Conservation (phyloP, 2,329 filamentous ascomycete species). For the Fusarium nanum region DNA sequence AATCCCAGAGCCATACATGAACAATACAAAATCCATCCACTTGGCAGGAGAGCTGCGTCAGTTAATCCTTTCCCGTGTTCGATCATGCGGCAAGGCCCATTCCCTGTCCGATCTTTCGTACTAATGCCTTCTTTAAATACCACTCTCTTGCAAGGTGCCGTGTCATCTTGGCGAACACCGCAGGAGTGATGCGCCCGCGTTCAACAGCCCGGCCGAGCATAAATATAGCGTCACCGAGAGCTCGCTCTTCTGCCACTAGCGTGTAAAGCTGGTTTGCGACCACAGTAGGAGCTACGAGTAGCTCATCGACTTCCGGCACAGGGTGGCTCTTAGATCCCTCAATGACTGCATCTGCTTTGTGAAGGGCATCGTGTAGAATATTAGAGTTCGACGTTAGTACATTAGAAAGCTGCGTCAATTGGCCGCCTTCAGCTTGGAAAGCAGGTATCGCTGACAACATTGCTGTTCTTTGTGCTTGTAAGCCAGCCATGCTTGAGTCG, state of each 20-base stretch:
- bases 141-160: conserved; percentile 80
- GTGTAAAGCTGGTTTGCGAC: conserved; percentile 94
- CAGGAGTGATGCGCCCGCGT: conserved; percentile 74
- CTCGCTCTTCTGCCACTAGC: conserved; percentile 87
- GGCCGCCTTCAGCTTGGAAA: conserved; percentile 78
- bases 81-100: conserved; percentile 70
- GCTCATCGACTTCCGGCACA: conserved; percentile 84
- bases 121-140: conserved; percentile 85
- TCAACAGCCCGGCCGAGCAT: conserved; percentile 81
- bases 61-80: neutral
- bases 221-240: conserved; percentile 87
- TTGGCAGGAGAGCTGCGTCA: conserved; percentile 13
- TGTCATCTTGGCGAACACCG: conserved; percentile 83
- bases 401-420: conserved; percentile 76
- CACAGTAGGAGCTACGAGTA: conserved; percentile 92
- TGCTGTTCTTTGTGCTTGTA: conserved; percentile 82
- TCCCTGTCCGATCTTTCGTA: conserved; percentile 79
- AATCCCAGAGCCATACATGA: conserved; percentile 11
- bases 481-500: conserved; percentile 76
- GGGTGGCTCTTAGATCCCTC: conserved; percentile 75
- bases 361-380: conserved; percentile 81
- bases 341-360: conserved; percentile 82
- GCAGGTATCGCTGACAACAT: conserved; percentile 76
- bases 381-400: conserved; percentile 80
- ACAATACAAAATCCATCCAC: conserved; percentile 35